phyloP scores from a whole-genome alignment of 2,329 filamentous ascomycete species.

The Sporothrix mexicana region DNA sequence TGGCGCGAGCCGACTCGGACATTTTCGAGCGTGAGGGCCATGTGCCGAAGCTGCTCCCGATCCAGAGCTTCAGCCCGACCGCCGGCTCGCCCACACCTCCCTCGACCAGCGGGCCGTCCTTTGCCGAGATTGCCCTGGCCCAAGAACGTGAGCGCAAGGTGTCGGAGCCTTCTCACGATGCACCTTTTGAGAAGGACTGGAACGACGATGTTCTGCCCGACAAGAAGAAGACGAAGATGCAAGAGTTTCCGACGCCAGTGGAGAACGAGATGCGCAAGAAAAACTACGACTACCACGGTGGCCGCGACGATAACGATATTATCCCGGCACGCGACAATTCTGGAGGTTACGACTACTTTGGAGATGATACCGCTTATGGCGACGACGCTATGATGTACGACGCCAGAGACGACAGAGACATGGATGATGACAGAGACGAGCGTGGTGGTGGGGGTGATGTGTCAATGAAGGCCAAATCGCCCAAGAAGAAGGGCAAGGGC shows the following conservation, averaged over 20 bases:
- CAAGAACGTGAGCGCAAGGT: constrained; percentile 46
- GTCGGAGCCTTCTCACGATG: constrained; percentile 45
- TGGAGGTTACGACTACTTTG: constrained; percentile 7
- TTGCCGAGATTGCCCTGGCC: constrained; percentile 38
- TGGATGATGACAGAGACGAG: not conserved
- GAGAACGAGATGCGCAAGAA: not conserved
- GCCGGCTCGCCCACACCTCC: constrained; percentile 33
- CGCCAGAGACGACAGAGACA: not conserved
- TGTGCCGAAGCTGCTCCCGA: constrained; percentile 44
- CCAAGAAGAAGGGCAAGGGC: constrained; percentile 27
- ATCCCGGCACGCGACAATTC: not conserved
- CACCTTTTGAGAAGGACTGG: constrained; percentile 46
- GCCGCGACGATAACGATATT: not conserved
- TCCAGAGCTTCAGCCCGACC: constrained; percentile 38
- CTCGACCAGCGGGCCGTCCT: not conserved
- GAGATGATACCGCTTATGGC: not conserved
- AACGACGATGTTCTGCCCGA: constrained; percentile 2
- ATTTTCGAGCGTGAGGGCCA: constrained; percentile 43
- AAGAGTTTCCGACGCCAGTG: not conserved
- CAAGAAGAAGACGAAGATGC: constrained; percentile 28
- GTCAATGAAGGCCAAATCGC: constrained; percentile 13
- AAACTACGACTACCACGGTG: too few species aligned
- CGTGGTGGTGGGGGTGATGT: not conserved
- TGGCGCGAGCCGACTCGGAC: constrained; percentile 39
- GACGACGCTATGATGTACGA: constrained; percentile 19